These are phyloP conservation scores for Xylaria sp. DNA, from an alignment of 2,329 filamentous ascomycete genomes.

Conservation along the genomic window DNA sequence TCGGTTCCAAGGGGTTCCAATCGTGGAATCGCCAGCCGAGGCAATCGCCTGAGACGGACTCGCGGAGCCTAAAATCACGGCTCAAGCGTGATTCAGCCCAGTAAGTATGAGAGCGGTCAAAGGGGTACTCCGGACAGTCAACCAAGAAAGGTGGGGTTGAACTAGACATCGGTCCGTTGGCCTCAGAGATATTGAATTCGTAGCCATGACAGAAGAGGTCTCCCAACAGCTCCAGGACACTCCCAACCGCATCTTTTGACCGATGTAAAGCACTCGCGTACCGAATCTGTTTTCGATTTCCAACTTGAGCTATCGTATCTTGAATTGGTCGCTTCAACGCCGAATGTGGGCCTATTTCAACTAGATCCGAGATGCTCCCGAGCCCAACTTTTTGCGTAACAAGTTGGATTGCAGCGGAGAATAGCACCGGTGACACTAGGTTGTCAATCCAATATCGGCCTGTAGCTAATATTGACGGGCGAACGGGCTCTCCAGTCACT, in stretches of 20 bases:
- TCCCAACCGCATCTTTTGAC: constrained; percentile 37
- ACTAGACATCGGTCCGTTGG: constrained; percentile 17
- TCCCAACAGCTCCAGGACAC: constrained; percentile 42
- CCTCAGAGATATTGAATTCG: background rate
- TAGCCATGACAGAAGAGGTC: constrained; percentile 44
- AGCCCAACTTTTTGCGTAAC: constrained; percentile 39
- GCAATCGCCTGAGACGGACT: constrained; percentile 43
- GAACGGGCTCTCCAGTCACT: background rate
- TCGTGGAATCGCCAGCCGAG: constrained; percentile 45
- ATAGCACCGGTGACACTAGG: constrained; percentile 49
- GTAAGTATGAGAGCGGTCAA: background rate
- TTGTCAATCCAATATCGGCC: constrained; percentile 51
- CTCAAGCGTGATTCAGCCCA: constrained; percentile 4
- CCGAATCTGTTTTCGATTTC: constrained; percentile 36
- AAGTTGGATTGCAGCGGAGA: constrained; percentile 45
- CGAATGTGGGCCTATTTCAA: constrained; percentile 49
- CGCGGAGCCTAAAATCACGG: constrained; percentile 13
- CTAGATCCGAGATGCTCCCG: constrained; percentile 41
- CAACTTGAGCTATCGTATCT: constrained; percentile 42
- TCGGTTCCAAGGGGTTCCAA: constrained; percentile 46
- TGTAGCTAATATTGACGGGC: constrained; percentile 23
- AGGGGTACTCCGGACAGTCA: constrained; percentile 1
- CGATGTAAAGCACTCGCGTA: constrained; percentile 41
- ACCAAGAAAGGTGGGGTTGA: constrained; percentile 28
- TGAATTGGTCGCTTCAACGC: constrained; percentile 46